These are phyloP conservation scores for Closterium sp. DNA, from an alignment of 139 green algal species.

Conservation along the genomic window DNA sequence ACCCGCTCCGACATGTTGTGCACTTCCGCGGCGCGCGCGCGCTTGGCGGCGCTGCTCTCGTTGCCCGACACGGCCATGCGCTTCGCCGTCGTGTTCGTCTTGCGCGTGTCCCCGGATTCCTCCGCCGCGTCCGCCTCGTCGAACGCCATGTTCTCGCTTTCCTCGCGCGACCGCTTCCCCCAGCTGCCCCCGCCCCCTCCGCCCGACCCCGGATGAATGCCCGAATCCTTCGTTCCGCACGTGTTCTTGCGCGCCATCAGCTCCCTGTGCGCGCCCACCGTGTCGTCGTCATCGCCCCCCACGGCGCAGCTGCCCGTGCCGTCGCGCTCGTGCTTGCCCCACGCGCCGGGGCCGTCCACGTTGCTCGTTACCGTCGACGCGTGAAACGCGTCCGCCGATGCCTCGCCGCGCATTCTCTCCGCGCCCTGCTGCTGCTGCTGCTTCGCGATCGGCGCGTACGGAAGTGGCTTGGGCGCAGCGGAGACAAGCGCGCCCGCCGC, in stretches of 20 bases:
- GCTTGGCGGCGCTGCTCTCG: slow-evolving; percentile 32
- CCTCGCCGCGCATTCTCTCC: not conserved
- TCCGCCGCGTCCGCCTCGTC: not conserved
- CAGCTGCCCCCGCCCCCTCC: not conserved
- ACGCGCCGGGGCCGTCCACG: not conserved
- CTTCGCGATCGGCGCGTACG: not conserved
- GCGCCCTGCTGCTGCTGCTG: not conserved
- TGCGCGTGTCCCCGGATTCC: slow-evolving; percentile 1
- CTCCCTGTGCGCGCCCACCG: not conserved
- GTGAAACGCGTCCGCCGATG: not conserved
- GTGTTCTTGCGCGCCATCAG: not conserved
- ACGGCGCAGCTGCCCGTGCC: slow-evolving; percentile 8
- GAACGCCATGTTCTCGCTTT: not conserved
- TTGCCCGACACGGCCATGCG: not conserved
- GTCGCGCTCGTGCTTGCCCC: slow-evolving; percentile 1
- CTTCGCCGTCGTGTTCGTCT: slow-evolving; percentile 1
- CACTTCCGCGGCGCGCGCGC: slow-evolving; percentile 41
- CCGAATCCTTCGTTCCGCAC: not conserved
- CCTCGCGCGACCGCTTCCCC: not conserved
- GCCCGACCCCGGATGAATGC: not conserved
- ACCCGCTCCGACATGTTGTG: slow-evolving; percentile 52
- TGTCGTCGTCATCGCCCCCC: not conserved
- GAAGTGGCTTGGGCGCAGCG: not conserved
- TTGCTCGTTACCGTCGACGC: not conserved
- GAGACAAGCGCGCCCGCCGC: not conserved